These are phyloP conservation scores for Schizosaccharomyces octosporus DNA, from an alignment of 805 yeast genomes.

Conservation along the genomic window DNA sequence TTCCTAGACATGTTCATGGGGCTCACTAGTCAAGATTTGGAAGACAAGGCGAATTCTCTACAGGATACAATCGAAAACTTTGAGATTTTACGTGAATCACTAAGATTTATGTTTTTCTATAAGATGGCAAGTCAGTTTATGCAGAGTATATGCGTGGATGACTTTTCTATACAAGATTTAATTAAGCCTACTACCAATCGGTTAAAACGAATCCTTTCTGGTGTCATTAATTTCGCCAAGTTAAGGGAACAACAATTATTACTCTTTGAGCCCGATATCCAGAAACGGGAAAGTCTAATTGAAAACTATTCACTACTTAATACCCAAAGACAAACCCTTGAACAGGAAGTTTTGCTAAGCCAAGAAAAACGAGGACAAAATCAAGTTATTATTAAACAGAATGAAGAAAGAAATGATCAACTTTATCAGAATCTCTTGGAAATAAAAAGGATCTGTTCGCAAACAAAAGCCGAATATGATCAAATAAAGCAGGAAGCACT, in stretches of 20 bases:
- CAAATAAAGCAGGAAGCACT: background rate
- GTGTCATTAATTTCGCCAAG: slow-evolving; percentile 63
- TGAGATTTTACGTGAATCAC: slow-evolving; percentile 15
- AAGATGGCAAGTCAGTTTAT: slow-evolving; percentile 5
- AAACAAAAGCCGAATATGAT: background rate
- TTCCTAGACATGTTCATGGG: slow-evolving; percentile 1
- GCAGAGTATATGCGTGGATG: slow-evolving; percentile 40
- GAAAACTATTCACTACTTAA: background rate
- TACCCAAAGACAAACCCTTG: background rate
- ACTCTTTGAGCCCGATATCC: slow-evolving; percentile 37
- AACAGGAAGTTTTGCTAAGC: background rate
- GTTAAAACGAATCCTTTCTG: slow-evolving; percentile 43
- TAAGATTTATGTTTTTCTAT: slow-evolving; percentile 19
- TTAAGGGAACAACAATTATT: slow-evolving; percentile 52
- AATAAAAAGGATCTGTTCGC: background rate
- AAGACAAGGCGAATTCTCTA: background rate
- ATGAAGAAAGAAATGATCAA: background rate
- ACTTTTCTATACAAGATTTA: slow-evolving; percentile 51
- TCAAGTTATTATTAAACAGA: background rate
- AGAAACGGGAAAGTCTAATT: slow-evolving; percentile 18
- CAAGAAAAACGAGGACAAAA: background rate
- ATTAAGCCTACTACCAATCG: slow-evolving; percentile 53
- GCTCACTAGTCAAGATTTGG: background rate
- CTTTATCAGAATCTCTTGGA: background rate
- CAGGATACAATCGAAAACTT: background rate